Conservation (phyloP, 768 basidiomycete species). For the Thelephora ganbajun region DNA sequence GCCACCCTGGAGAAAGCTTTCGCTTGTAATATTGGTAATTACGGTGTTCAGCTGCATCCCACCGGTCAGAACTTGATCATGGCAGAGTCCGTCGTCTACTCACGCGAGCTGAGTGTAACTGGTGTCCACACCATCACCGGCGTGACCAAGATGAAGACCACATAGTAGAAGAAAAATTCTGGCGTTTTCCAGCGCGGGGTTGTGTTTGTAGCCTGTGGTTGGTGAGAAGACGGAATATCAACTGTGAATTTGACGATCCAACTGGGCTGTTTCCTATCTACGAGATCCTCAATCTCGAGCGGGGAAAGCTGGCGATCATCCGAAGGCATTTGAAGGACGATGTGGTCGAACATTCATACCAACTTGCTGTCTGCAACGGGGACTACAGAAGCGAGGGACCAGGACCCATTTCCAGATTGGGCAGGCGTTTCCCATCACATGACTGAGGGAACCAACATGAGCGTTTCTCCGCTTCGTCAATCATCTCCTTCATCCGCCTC, state of each 20-base stretch:
- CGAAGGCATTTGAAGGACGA: slow-evolving; percentile 16
- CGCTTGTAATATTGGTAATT: slow-evolving; percentile 54
- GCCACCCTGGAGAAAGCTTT: slow-evolving; percentile 62
- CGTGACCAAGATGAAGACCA: slow-evolving; percentile 44
- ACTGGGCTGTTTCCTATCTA: slow-evolving; percentile 5
- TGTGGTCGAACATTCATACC: slow-evolving; percentile 11
- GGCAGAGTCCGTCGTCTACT: slow-evolving; percentile 6
- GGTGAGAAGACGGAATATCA: slow-evolving; percentile 32
- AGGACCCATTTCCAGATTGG: too few relatives aligned
- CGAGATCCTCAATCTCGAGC: slow-evolving; percentile 11
- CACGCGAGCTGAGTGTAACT: slow-evolving; percentile 62
- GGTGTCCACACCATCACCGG: slow-evolving; percentile 71
- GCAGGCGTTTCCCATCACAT: too few relatives aligned
- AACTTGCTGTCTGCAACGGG: too few relatives aligned
- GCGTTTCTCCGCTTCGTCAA: too few relatives aligned
- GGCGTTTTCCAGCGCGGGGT: slow-evolving; percentile 60
- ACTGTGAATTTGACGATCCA: slow-evolving; percentile 40
- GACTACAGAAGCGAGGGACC: not conserved
- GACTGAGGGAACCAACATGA: too few relatives aligned
- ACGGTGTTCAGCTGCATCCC: slow-evolving; percentile 46
- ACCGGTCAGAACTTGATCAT: slow-evolving; percentile 3
- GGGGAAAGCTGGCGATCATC: slow-evolving; percentile 10
- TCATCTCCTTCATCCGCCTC: too few relatives aligned
- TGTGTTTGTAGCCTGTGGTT: slow-evolving; percentile 13
- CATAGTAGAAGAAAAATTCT: slow-evolving; percentile 72